Evolutionary conservation across 306 rosid genomes (phyloP), one percentile per base, ranked within the genome.

Genomic region (Dalbergia cultrata): DNA sequence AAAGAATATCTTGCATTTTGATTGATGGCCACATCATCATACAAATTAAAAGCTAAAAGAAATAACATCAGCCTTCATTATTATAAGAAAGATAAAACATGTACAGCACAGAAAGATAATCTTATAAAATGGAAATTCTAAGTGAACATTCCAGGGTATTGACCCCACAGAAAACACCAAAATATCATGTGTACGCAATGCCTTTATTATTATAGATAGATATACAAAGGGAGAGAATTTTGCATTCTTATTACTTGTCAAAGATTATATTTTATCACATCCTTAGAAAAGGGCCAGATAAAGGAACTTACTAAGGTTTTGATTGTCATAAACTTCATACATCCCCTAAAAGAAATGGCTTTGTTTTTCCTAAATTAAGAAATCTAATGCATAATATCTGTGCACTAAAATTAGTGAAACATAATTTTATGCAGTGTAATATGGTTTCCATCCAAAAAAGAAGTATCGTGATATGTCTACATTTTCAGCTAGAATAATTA

Each of bases 91-190:
- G 17, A 33, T 12, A 61, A 45, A 62, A n/a, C 19, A 72, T 41
- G 18, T 5, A 19, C 13, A 33, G 63, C n/a, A 5, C 17, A 21
- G 18, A 57, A 61, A 59, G 77, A 67, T 49, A 68, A 39, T 50
- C 5, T 19, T 12, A 17, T 7, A 35, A 81, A 58, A 61, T 43
- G 54, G 47, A 61, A 31, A 69, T 52, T 69, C 47, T 10, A 39
- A 68, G 60, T 26, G 53, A 53, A 45, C 72, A 56, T 83, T 78
- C 68, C 16, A 33, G 64, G 72, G 22, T 66, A 56, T 17, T 67
- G 68, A 76, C 53, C 44, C n/a, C 78, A 14, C 41, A 67, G 52
- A 52, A 56, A 64, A 72, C 77, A 33, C 60, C 86, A 65, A 72
- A 67, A 44, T 6, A 85, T 80, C 56, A 54, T 74, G 86, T 74